phyloP scores from a whole-genome alignment of 148 eudicot species.

The Linanthus parryae region DNA sequence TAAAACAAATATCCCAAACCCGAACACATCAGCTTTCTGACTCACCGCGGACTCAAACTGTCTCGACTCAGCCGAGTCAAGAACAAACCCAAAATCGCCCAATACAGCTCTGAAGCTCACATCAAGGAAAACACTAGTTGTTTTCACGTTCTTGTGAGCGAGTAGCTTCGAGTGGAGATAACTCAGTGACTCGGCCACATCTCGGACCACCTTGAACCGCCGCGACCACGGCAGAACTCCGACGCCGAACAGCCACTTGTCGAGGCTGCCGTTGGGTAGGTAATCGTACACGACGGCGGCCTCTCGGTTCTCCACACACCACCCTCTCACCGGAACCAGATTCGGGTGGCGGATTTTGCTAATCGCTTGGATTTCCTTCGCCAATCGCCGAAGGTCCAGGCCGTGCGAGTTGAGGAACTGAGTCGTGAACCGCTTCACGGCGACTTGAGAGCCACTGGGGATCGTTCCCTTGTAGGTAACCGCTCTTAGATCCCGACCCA shows the following conservation, averaged over 20 bases:
- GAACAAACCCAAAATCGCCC: constrained; percentile 61
- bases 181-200: constrained; percentile 54
- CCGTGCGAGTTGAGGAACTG: constrained; percentile 28
- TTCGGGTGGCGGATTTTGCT: constrained; percentile 61
- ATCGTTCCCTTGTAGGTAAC: constrained; percentile 46
- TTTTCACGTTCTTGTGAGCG: constrained; percentile 66
- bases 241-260: constrained; percentile 71
- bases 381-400: constrained; percentile 34
- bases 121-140: constrained; percentile 62
- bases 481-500: constrained; percentile 50
- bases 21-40: constrained; percentile 55
- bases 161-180: constrained; percentile 53
- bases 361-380: constrained; percentile 37
- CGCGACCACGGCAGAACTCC: constrained; percentile 78
- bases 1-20: constrained; percentile 51
- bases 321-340: constrained; percentile 63
- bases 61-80: constrained; percentile 31
- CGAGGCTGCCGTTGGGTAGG: constrained; percentile 59
- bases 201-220: constrained; percentile 56
- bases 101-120: constrained; percentile 59
- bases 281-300: constrained; percentile 63
- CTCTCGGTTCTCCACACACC: constrained; percentile 59
- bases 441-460: constrained; percentile 49
- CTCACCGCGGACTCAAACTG: constrained; percentile 46
- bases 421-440: constrained; percentile 51